These are phyloP conservation scores for Lasiosphaeriaceae sp. DNA, from an alignment of 495 filamentous ascomycete genomes.

Conservation along the genomic window DNA sequence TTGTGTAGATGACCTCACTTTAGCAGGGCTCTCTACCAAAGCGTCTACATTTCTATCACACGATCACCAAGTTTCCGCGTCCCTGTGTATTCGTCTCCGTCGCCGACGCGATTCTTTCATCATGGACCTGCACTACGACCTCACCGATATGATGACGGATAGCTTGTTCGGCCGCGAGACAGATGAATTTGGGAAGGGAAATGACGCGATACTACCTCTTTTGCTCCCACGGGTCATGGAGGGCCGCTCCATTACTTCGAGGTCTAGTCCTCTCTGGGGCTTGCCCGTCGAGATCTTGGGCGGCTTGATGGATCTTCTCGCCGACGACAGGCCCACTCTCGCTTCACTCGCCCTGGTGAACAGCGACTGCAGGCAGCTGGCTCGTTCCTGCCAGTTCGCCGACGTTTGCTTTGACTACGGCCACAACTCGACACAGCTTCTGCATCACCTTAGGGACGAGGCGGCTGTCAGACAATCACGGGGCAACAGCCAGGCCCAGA, in stretches of 20 bases:
- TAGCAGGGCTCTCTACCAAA: too few relatives aligned
- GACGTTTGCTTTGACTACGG: neutral
- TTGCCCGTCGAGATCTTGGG: neutral
- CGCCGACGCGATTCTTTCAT: too few relatives aligned
- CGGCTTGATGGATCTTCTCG: neutral
- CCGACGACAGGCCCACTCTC: neutral
- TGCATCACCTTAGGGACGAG: neutral
- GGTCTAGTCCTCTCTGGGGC: neutral
- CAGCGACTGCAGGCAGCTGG: neutral
- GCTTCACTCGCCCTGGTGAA: neutral
- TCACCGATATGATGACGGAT: too few relatives aligned
- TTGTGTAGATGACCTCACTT: too few relatives aligned
- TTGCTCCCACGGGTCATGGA: neutral
- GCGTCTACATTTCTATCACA: too few relatives aligned
- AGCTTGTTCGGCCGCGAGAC: too few relatives aligned
- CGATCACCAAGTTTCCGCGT: too few relatives aligned
- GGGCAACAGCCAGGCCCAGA: neutral
- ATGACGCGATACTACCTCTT: neutral
- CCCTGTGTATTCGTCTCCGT: too few relatives aligned
- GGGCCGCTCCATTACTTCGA: neutral
- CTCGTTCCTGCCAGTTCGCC: neutral
- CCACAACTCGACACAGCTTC: neutral
- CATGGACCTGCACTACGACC: too few relatives aligned
- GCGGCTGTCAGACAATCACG: neutral
- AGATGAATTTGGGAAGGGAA: neutral